Evolutionary conservation across 129 eudicot genomes (phyloP), one percentile per base, ranked within the genome.

Genomic region (Flaveria robusta): DNA sequence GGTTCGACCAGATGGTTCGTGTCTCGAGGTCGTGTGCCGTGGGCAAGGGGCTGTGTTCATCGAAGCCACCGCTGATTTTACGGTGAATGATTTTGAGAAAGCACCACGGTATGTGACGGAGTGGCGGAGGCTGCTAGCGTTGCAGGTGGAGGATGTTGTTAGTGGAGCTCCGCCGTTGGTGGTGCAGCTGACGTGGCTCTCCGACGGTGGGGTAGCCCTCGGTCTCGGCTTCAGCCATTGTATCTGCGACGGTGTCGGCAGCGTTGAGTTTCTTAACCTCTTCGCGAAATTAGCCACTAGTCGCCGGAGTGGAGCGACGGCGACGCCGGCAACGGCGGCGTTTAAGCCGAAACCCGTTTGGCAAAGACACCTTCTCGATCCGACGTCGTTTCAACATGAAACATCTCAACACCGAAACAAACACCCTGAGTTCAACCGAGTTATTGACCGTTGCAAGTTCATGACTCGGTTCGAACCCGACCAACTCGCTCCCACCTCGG

Each of bases 161-260:
- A 81, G 63, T 0, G 96, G 93, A 20, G 90, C 79, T 46, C 96
- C 97, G 9, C 89, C 88, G 10, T 29, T 92, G 16, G 91, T 87
- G 0, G 90, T 89, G 8, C 97, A 92, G 88, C 90, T 92, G 77
- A 89, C 97, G 73, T 92, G 97, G 97, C 96, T 92, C 0, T 34
- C 82, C 31, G 90, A 87, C 43, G 93, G 88, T 1, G 85, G 81
- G 10, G 93, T 81, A 8, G 88, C 91, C 2, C 42, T 91, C 23
- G 91, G 83, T 0, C 79, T 86, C 23, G 94, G 97, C 24, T 86
- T 88, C 24, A 83, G 78, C 66, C 97, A 91, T 75, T 82, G 93
- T 67, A 23, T 91, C 10, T 84, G 91, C 31, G 97, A 91, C 74
- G 97, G 97, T 2, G 71, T 88, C 23, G 97, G 97, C 0, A 81